Evolutionary conservation across 2,329 filamentous ascomycete species (phyloP).

Genomic region (Pseudogymnoascus sp.): DNA sequence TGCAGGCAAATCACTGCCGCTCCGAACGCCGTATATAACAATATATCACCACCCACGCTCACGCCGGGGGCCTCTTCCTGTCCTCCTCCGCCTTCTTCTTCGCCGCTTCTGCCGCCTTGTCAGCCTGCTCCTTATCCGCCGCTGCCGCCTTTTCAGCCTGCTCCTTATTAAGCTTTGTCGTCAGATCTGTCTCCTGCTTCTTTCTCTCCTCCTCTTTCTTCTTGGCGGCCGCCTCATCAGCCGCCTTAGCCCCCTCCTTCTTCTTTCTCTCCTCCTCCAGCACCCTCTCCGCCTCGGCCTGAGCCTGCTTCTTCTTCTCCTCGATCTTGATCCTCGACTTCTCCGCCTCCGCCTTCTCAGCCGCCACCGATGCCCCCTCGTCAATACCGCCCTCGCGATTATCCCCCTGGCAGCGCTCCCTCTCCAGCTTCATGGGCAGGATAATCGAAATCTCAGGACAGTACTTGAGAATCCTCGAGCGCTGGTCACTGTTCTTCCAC

Average conservation of each 20-base stretch:
- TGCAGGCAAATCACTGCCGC: neutral
- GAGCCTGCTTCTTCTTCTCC: neutral
- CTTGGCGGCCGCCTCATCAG: neutral
- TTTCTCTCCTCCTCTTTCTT: neutral
- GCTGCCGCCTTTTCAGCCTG: neutral
- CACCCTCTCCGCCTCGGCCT: neutral
- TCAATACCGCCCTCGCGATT: constrained; percentile 22
- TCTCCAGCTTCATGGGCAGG: constrained; percentile 49
- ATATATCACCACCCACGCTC: neutral
- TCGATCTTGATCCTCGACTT: neutral
- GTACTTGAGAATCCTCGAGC: constrained; percentile 45
- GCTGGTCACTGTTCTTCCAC: constrained; percentile 38
- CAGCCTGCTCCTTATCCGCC: neutral
- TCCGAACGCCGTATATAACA: neutral
- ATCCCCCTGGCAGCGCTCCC: constrained; percentile 36
- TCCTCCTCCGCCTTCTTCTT: neutral
- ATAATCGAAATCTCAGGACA: constrained; percentile 49
- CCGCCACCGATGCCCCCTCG: neutral
- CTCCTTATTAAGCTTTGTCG: neutral
- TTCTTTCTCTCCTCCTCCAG: neutral
- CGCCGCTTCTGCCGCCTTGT: neutral
- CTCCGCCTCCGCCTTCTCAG: neutral
- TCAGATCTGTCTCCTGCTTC: neutral
- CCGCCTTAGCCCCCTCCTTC: neutral
- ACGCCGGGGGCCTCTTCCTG: neutral